A percentile compares a stretch with the other conserved stretches of the same genome.
Evolutionary conservation across 2,329 filamentous ascomycete species (phyloP).

Genomic region (Alternaria brassicae): DNA sequence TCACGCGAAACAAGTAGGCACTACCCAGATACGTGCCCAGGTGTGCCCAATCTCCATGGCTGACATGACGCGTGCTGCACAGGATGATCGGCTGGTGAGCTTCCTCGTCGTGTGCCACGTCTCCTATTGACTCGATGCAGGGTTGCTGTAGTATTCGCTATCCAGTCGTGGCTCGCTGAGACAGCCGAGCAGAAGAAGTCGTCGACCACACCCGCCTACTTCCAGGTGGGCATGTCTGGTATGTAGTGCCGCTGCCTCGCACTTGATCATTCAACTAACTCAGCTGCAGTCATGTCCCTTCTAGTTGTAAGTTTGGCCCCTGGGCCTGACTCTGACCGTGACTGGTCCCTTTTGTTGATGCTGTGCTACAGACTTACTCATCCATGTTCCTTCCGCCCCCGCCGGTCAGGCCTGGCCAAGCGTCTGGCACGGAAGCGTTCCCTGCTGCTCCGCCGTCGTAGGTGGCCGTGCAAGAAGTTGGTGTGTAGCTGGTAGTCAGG

Average conservation of each 20-base stretch:
- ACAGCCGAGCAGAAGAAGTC: conserved; percentile 71
- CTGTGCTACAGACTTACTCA: conserved; percentile 60
- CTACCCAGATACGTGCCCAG: conserved; percentile 10
- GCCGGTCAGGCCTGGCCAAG: conserved; percentile 40
- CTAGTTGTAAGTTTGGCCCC: conserved; percentile 50
- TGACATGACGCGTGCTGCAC: conserved; percentile 30
- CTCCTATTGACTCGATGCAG: conserved; percentile 50
- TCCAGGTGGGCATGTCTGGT: conserved; percentile 82
- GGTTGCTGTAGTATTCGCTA: conserved; percentile 75
- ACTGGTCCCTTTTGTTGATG: conserved; percentile 15
- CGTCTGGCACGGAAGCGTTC: conserved; percentile 57
- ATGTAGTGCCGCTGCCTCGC: conserved; percentile 49
- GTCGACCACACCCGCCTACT: conserved; percentile 72
- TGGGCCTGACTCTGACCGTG: background rate
- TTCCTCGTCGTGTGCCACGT: conserved; percentile 14
- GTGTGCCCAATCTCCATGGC: conserved; percentile 17
- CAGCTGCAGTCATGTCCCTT: conserved; percentile 52
- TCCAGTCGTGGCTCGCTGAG: conserved; percentile 81
- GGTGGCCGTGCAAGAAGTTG: conserved; percentile 7
- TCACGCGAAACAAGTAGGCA: conserved; percentile 81
- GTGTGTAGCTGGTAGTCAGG: conserved; percentile 6
- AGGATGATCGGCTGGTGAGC: conserved; percentile 70
- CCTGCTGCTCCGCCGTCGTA: conserved; percentile 56
- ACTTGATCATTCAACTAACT: conserved; percentile 14
- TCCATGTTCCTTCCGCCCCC: conserved; percentile 69